phyloP scores from a whole-genome alignment of 208 protist genomes.

The Tritrichomonas musculus region DNA sequence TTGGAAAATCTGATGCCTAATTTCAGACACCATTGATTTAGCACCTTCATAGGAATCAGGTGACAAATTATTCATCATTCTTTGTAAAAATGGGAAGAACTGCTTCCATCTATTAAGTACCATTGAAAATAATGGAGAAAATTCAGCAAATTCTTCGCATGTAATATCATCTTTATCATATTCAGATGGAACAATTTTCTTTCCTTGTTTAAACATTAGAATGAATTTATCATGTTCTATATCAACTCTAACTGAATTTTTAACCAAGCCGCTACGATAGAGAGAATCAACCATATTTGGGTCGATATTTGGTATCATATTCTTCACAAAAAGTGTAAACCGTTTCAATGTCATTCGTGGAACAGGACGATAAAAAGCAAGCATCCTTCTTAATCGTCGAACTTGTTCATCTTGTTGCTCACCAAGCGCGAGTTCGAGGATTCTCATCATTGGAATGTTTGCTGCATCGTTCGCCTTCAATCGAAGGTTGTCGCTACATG shows the following conservation, averaged over 20 bases:
- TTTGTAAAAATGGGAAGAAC: not conserved
- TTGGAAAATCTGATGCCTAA: not conserved
- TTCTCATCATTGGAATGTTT: not conserved
- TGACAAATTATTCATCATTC: not conserved
- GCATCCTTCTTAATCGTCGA: not conserved
- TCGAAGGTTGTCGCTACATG: not conserved
- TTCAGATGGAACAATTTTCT: not conserved
- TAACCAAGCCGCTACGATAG: not conserved
- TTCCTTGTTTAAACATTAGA: not conserved
- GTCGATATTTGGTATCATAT: not conserved
- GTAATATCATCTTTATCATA: not conserved
- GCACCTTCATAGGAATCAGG: not conserved
- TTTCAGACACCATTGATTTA: not conserved
- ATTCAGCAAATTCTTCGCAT: constrained; percentile 20
- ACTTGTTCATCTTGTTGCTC: not conserved
- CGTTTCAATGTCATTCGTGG: not conserved
- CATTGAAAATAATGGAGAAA: not conserved
- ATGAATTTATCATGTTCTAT: not conserved
- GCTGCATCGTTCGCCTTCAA: not conserved
- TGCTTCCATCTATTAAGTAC: not conserved
- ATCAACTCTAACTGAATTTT: not conserved
- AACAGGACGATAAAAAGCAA: not conserved
- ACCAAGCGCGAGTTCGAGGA: not conserved
- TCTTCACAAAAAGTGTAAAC: not conserved
- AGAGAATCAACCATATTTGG: not conserved